Conservation (phyloP, 371 early-diverging fungal genomes). For the Zychaea mexicana region DNA sequence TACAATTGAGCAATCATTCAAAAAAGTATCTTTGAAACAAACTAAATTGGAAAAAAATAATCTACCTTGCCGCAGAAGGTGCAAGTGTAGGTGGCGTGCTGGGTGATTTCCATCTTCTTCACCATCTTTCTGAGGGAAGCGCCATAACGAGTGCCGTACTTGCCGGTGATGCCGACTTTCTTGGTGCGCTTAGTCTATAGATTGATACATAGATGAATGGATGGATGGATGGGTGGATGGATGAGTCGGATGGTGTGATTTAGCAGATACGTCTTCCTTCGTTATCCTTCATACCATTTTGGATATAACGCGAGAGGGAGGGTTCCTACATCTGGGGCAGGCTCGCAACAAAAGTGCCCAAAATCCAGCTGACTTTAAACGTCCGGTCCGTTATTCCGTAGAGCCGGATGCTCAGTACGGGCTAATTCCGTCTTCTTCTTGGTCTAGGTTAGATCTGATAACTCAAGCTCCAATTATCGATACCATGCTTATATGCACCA, state of each 20-base stretch:
- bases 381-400: too few relatives aligned
- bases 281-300: constrained; percentile 1
- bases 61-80: constrained; percentile 98
- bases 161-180: constrained; percentile 99
- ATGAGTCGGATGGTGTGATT: background rate
- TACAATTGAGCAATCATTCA: background rate
- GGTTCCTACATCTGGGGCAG: too few relatives aligned
- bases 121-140: constrained; percentile 99
- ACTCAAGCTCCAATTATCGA: too few relatives aligned
- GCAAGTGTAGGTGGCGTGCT: constrained; percentile 99
- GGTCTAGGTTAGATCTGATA: too few relatives aligned
- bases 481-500: too few relatives aligned
- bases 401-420: too few relatives aligned
- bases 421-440: too few relatives aligned
- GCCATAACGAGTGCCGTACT: constrained; percentile 99
- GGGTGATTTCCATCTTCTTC: constrained; percentile 99
- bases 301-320: constrained; percentile 8
- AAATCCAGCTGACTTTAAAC: background rate
- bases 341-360: too few relatives aligned
- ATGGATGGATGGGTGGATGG: constrained; percentile 8
- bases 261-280: background rate
- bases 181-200: constrained; percentile 97
- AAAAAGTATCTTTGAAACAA: background rate
- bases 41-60: background rate
- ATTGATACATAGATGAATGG: background rate